Percentiles rank a stretch among this genome's conserved stretches.
phyloP scores from a whole-genome alignment of 2,329 filamentous ascomycete genomes.

The Botrytis porri region DNA sequence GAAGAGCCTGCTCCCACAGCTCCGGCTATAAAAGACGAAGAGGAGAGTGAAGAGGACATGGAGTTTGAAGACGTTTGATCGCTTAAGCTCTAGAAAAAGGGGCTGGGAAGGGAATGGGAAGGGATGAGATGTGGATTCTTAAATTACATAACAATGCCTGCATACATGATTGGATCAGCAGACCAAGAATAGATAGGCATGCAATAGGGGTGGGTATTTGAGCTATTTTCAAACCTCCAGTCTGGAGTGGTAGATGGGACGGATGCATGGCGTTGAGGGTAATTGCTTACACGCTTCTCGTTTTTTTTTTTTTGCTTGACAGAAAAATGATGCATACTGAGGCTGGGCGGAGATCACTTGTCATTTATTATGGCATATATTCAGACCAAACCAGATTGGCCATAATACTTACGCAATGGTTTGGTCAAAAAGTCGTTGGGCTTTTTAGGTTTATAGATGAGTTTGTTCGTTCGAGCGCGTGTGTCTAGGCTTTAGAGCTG shows the following conservation, averaged over 20 bases:
- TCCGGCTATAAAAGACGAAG: slow-evolving; percentile 41
- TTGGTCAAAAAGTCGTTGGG: neutral
- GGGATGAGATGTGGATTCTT: neutral
- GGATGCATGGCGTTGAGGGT: slow-evolving; percentile 15
- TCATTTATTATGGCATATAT: neutral
- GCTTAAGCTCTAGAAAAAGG: neutral
- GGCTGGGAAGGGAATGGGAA: neutral
- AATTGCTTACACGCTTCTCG: neutral
- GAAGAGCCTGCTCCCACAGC: slow-evolving; percentile 43
- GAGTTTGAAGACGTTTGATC: slow-evolving; percentile 56
- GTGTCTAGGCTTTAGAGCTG: neutral
- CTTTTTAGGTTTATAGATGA: neutral
- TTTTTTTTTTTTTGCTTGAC: neutral
- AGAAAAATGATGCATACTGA: neutral
- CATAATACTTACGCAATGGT: neutral
- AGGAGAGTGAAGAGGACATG: slow-evolving; percentile 52
- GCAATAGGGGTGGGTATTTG: neutral
- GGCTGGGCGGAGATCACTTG: neutral
- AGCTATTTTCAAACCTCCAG: neutral
- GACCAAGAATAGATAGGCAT: neutral
- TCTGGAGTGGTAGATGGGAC: neutral
- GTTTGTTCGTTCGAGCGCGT: neutral
- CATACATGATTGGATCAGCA: neutral
- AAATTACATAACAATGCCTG: slow-evolving; percentile 6
- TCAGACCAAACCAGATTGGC: neutral